Conservation (phyloP, 1,139 yeast genomes). For the Saccharomyces hybrid region DNA sequence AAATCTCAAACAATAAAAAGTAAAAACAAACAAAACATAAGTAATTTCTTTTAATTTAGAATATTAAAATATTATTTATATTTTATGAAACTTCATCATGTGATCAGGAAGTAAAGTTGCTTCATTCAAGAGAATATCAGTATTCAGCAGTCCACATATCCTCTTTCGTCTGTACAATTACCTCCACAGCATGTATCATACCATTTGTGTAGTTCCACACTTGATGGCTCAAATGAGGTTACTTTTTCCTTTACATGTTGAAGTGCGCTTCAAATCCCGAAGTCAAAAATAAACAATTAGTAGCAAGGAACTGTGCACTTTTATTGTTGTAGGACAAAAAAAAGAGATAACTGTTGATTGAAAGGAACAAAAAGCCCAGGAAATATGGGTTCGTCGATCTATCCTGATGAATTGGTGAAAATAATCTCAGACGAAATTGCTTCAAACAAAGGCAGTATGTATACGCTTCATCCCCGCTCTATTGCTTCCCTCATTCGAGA, state of each 20-base stretch:
- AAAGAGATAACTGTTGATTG: neutral
- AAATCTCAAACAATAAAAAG: neutral
- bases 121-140: neutral
- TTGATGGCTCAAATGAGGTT: neutral
- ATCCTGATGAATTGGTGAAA: conserved; percentile 28
- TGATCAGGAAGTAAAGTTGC: neutral
- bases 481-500: neutral
- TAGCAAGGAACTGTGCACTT: neutral
- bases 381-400: conserved; percentile 4
- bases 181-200: neutral
- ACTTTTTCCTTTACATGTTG: neutral
- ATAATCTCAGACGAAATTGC: conserved; percentile 27
- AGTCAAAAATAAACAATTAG: neutral
- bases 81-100: neutral
- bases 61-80: no score
- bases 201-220: neutral
- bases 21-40: neutral
- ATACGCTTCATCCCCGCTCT: neutral
- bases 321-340: neutral
- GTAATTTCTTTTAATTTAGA: neutral
- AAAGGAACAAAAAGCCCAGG: no score
- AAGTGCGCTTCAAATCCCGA: neutral
- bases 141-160: neutral
- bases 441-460: conserved; percentile 27
- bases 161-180: neutral